Conservation (phyloP, 2,329 filamentous ascomycete genomes). For the Monosporascus sp. region DNA sequence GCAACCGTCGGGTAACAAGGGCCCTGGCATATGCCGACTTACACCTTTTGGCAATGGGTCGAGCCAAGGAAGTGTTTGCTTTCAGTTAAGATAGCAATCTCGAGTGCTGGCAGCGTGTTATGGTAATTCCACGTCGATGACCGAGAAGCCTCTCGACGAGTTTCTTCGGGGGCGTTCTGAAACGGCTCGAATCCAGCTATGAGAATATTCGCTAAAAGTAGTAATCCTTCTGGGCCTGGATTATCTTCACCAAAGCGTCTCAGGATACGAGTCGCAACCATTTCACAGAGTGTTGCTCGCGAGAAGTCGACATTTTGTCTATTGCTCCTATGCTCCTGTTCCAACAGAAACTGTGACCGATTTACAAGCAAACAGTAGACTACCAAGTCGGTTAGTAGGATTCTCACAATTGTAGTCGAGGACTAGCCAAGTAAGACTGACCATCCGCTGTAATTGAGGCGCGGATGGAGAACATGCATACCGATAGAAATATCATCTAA, state of each 20-base stretch:
- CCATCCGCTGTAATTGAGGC: too few species aligned
- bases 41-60: conserved; percentile 74
- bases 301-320: conserved; percentile 79
- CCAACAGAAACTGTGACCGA: conserved; percentile 70
- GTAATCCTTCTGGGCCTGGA: conserved; percentile 62
- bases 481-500: conserved; percentile 73
- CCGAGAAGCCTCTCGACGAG: conserved; percentile 53
- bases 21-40: conserved; percentile 14
- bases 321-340: conserved; percentile 70
- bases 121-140: conserved; percentile 44
- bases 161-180: conserved; percentile 69
- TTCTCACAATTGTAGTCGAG: not conserved
- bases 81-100: conserved; percentile 78
- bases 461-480: conserved; percentile 28
- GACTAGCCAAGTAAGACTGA: too few species aligned
- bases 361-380: conserved; percentile 84
- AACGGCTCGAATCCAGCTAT: conserved; percentile 83
- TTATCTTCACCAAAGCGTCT: conserved; percentile 76
- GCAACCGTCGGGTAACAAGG: not conserved
- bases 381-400: conserved; percentile 24
- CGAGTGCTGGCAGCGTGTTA: conserved; percentile 68
- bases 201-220: conserved; percentile 72
- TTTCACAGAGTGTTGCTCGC: conserved; percentile 72
- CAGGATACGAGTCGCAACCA: conserved; percentile 73
- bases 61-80: conserved; percentile 74